phyloP scores from a whole-genome alignment of 768 basidiomycete genomes.

The Lactifluus subvellereus region DNA sequence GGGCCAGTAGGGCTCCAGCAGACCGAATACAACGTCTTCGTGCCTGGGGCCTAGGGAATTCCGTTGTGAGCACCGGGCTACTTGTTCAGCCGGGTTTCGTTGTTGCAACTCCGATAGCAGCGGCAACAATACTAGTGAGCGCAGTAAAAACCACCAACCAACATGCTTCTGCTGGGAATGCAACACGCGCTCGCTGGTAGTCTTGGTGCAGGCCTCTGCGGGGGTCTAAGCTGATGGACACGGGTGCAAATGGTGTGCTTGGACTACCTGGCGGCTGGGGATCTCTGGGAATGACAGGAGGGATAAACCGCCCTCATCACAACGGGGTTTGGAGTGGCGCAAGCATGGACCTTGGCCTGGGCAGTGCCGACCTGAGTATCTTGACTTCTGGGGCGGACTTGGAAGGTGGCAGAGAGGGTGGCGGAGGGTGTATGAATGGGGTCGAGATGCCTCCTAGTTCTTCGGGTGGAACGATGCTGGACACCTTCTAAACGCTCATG shows the following conservation, averaged over 20 bases:
- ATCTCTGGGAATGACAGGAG: not conserved
- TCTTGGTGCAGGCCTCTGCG: not conserved
- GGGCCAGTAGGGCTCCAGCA: constrained; percentile 15
- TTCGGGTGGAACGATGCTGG: not conserved
- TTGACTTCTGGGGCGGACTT: not conserved
- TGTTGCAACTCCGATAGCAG: not conserved
- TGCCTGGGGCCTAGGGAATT: constrained; percentile 19
- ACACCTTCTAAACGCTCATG: constrained; percentile 18
- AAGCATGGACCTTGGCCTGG: not conserved
- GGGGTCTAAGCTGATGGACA: constrained; percentile 4
- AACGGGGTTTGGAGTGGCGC: not conserved
- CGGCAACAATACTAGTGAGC: not conserved
- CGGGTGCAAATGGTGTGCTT: not conserved
- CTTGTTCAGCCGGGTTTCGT: not conserved
- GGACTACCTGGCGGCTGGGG: not conserved
- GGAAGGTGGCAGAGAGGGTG: not conserved
- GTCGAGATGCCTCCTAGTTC: not conserved
- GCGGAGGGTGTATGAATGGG: not conserved
- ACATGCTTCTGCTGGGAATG: not conserved
- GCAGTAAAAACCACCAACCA: constrained; percentile 3
- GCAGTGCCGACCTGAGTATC: not conserved
- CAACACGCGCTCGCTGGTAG: constrained; percentile 8
- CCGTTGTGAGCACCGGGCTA: constrained; percentile 3
- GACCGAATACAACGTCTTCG: constrained; percentile 18
- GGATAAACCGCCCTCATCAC: not conserved